Conservation (phyloP, 371 early-diverging fungal species). For the Mortierella sp. region DNA sequence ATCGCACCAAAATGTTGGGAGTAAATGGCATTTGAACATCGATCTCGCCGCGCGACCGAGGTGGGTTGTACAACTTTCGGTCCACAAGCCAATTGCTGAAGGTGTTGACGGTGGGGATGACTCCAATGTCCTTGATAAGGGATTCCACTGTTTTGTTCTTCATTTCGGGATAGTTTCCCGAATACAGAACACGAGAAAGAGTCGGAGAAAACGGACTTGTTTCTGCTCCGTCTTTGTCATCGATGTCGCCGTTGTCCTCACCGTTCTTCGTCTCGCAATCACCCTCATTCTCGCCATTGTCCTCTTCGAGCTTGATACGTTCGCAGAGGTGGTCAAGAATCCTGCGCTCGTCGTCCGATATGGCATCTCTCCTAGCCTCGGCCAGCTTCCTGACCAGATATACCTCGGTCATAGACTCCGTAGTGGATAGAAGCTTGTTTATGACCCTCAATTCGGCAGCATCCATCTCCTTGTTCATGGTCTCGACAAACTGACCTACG, state of each 20-base stretch:
- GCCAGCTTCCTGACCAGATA: not conserved
- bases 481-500: not conserved
- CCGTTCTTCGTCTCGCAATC: not conserved
- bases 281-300: not conserved
- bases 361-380: constrained; percentile 2
- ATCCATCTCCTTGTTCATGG: not conserved
- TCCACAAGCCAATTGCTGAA: not conserved
- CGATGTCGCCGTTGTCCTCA: not conserved
- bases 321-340: not conserved
- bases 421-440: not conserved
- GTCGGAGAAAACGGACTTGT: not conserved
- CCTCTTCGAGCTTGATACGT: not conserved
- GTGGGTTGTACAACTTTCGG: not conserved
- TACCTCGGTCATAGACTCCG: not conserved
- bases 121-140: not conserved
- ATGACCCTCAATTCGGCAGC: not conserved
- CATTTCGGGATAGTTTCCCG: not conserved
- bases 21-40: not conserved
- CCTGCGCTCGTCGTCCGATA: not conserved
- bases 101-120: not conserved
- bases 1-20: not conserved
- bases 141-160: not conserved
- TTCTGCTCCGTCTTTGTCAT: not conserved
- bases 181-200: not conserved
- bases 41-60: not conserved